phyloP scores from a whole-genome alignment of 331 rosid species.

The Dryas integrifolia region DNA sequence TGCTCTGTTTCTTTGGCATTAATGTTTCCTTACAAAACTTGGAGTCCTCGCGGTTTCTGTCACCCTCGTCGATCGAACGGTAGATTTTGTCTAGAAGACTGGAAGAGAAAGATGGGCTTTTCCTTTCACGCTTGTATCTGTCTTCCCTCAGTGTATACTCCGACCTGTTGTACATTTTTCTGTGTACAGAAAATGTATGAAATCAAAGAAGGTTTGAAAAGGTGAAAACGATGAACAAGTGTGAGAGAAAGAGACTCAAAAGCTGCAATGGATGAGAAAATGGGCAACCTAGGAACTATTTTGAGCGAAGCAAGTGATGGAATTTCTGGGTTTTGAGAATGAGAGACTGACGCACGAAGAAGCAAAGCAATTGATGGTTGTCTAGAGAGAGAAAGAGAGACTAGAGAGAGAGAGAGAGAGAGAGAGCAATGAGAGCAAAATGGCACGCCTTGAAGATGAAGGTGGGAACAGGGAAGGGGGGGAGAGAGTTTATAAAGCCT shows the following conservation, averaged over 20 bases:
- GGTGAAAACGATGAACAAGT: too few relatives aligned
- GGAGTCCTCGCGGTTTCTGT: slow-evolving; percentile 31
- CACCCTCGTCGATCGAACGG: slow-evolving; percentile 74
- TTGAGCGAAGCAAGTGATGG: background rate
- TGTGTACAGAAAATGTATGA: slow-evolving; percentile 3
- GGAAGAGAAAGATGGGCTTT: slow-evolving; percentile 80
- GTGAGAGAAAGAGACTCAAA: slow-evolving; percentile 25
- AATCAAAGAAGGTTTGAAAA: background rate
- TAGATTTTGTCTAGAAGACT: slow-evolving; percentile 71
- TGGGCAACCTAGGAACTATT: background rate
- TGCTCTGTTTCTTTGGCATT: slow-evolving; percentile 44
- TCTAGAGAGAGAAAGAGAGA: background rate
- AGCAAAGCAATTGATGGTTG: slow-evolving; percentile 41
- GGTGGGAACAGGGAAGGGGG: slow-evolving; percentile 32
- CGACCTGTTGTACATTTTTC: slow-evolving; percentile 41
- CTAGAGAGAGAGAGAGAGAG: slow-evolving; percentile 19
- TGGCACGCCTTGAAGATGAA: slow-evolving; percentile 53
- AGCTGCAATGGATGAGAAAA: slow-evolving; percentile 42
- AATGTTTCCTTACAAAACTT: slow-evolving; percentile 37
- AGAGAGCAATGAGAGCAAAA: slow-evolving; percentile 52
- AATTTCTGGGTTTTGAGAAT: slow-evolving; percentile 27
- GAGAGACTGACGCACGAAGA: slow-evolving; percentile 30
- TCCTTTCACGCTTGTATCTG: slow-evolving; percentile 9
- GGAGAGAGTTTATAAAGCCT: slow-evolving; percentile 46
- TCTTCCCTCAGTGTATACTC: slow-evolving; percentile 30